Evolutionary conservation across 345 rosid species (phyloP), one percentile per base, ranked within the genome.

Genomic region (Camelina sativa): DNA sequence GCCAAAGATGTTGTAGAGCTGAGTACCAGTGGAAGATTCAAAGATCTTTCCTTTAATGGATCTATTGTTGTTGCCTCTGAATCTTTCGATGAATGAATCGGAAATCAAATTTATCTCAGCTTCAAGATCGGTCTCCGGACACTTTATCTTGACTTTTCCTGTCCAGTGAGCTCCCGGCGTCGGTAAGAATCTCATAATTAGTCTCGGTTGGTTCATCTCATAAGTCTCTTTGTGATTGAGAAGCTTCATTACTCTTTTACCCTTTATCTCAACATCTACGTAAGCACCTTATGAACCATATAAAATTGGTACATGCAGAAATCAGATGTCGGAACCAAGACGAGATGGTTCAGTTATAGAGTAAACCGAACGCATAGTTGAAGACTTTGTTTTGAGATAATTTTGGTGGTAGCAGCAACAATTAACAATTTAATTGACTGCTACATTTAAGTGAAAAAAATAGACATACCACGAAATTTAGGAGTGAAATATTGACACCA

Each of bases 131-230:
- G 83, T 82, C 73, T 88, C 93, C 0, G 64, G 81, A 75, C 98
- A 91, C 12, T 75, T 69, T 47, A 94, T 83, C 41, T 51, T 75
- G 6, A 89, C 83, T 16, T 80, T 78, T n/a, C 96, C 97, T 20
- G 83, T 73, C 97, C 96, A 91, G 32, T 87, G 82, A 34, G 76
- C 75, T 4, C 79, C 78, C 1, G 92, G 94, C 0, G 83, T 8
- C 0, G 97, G 96, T 50, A 94, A 63, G 53, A 94, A 80, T 69
- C 75, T 85, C 51, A 88, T 80, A 40, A 76, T 41, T 8, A 89
- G 84, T 51, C 82, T 85, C 6, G 97, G 96, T 22, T 90, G 79
- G 75, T 85, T 86, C 95, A 88, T 90, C 73, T 80, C 84, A 32
- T 94, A 94, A 34, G 89, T 88, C 76, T 94, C 98, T 52, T 75